Base-by-base conservation (phyloP, 345 rosid genomes). In the Cardamine occulta region DNA sequence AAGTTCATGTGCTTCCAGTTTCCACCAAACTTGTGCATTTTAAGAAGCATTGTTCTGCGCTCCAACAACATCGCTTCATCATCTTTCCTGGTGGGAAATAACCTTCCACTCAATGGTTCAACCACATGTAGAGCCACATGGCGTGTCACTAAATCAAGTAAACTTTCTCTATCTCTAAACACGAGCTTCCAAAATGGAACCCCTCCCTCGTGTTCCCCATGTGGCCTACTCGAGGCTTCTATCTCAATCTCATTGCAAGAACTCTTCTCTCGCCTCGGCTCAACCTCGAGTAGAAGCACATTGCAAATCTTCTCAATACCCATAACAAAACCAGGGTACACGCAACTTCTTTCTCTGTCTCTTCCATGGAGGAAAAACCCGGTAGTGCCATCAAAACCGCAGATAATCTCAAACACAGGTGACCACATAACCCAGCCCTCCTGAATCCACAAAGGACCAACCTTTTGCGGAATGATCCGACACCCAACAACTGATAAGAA, bases 221-320 rank as follows among this genome's bases (percentile, higher is more conserved):
- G 47, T 40, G 47, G 6, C 29, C 3, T 7, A 0, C 54, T 18
- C 4, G 24, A 49, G 54, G 24, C 24, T 49, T 18, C 54, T 49
- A 53, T 82, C 77, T 70, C 73, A 74, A 74, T 68, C 15, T 91
- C 83, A 80, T 82, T 68, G 61, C 80, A 70, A 58, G 79, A 61
- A 54, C 78, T 86, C 76, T 65, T 75, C 37, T 84, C 87, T 3
- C 79, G 42, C 70, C 56, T 67, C 29, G 94, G 85, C 73, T 87
- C 93, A 80, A 87, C 87, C 83, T 93, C 96, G 12, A 90, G 96
- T 73, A 83, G 67, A 61, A 92, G 66, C 48, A 87, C 83, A 70
- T 93, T 88, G 82, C 96, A 93, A 68, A 56, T 73, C 79, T 72
- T 79, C 13, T 86, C 88, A 17, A 88, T 59, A 11, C 80, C 57